Evolutionary conservation across 371 early-diverging fungal genomes (phyloP), one percentile per base, ranked within the genome.

Genomic region (Mucor racemosus): DNA sequence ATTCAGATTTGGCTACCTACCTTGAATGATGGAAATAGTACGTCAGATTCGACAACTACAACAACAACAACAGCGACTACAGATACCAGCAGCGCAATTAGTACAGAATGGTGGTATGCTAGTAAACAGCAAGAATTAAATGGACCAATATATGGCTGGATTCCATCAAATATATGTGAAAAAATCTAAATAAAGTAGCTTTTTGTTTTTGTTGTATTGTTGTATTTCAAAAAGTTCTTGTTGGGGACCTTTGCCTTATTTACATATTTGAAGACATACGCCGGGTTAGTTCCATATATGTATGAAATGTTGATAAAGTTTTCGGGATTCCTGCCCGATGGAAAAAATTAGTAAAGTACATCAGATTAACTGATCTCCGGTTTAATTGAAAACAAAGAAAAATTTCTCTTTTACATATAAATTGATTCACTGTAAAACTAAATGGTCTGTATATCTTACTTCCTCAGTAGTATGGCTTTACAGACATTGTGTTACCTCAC

Each of bases 81-180:
- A n/a, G 17, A 14, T 44, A 11, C 6, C n/a, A 55, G 53, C 11
- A 39, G 35, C 31, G 34, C 56, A 7, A 36, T 55, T 62, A 54
- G 33, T 13, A 50, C 56, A 8, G 65, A 69, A 40, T 69, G 70
- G 70, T 69, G 70, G 70, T 69, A 69, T 53, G 70, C 60, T 1
- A 66, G 60, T 19, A 35, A 55, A n/a, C 33, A 55, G 19, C 17
- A 31, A 6, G 50, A 17, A 33, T 5, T 1, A 1, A 55, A 31
- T 41, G 56, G 38, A 5, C 40, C 59, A 31, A 34, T 54, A 4
- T 66, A 53, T 35, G 66, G 66, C 4, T 66, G 66, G 66, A 33
- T 66, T 7, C 66, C 66, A 17, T 66, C 66, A 11, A 41, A 31
- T 26, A 54, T 60, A 10, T 66, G 66, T 31, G 54, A 60, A 35